Evolutionary conservation across 1,139 yeast genomes (phyloP).

Genomic region (Cylindricascospora bacillispora): DNA sequence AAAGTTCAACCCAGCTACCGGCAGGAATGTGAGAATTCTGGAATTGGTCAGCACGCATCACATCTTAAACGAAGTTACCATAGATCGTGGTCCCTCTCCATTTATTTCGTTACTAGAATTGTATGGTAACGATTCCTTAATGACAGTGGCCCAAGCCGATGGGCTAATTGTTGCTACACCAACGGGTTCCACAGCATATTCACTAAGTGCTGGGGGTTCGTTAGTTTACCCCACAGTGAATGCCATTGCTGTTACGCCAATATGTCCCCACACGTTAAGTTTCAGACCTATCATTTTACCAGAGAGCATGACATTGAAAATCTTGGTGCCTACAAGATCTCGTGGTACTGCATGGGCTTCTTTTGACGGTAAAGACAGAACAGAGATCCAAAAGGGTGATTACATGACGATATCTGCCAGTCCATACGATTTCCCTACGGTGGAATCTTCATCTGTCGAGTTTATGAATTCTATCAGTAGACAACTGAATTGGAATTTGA

Average conservation of each 20-base stretch:
- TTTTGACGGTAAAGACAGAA: constrained; percentile 72
- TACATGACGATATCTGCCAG: constrained; percentile 68
- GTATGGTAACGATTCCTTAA: constrained; percentile 66
- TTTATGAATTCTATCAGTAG: constrained; percentile 75
- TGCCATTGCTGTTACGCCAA: constrained; percentile 81
- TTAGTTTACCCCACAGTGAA: constrained; percentile 82
- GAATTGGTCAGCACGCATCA: constrained; percentile 58
- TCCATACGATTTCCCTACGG: constrained; percentile 79
- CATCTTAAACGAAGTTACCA: constrained; percentile 70
- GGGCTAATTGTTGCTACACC: constrained; percentile 84
- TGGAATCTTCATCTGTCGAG: constrained; percentile 59
- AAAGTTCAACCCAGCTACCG: constrained; percentile 10
- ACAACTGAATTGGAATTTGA: constrained; percentile 74
- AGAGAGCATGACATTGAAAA: constrained; percentile 68
- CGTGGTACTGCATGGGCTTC: constrained; percentile 82
- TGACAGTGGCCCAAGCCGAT: constrained; percentile 84
- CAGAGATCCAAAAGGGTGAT: constrained; percentile 59
- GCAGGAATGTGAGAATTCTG: constrained; percentile 34
- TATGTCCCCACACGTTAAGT: constrained; percentile 83
- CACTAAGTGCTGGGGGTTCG: constrained; percentile 83
- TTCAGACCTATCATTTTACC: constrained; percentile 81
- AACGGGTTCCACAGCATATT: constrained; percentile 86
- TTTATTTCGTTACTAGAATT: constrained; percentile 73
- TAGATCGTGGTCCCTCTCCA: constrained; percentile 84
- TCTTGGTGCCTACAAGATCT: constrained; percentile 56